These are phyloP conservation scores for Turnera subulata DNA, from an alignment of 345 rosid genomes.

Conservation along the genomic window DNA sequence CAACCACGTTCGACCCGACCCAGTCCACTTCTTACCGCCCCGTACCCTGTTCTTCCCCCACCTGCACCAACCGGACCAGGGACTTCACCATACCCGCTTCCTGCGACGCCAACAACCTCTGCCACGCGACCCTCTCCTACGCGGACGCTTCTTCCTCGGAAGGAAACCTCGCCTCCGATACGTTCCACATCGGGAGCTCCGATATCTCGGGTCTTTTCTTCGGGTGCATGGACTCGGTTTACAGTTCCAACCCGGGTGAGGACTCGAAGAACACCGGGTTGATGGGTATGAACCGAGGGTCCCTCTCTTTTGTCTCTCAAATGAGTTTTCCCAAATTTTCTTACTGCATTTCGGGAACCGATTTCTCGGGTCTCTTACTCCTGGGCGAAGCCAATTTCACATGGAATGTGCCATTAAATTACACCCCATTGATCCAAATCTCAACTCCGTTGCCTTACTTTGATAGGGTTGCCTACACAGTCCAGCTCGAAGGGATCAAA, in stretches of 20 bases:
- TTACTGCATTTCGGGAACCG: slow-evolving; percentile 74
- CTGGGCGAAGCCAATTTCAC: slow-evolving; percentile 79
- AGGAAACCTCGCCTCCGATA: slow-evolving; percentile 75
- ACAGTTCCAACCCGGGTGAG: slow-evolving; percentile 62
- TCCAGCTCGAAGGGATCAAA: slow-evolving; percentile 80
- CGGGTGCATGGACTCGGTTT: slow-evolving; percentile 85
- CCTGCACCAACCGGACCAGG: slow-evolving; percentile 56
- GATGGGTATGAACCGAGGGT: slow-evolving; percentile 92
- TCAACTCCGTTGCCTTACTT: slow-evolving; percentile 71
- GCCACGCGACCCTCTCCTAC: slow-evolving; percentile 76
- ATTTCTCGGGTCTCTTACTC: slow-evolving; percentile 64
- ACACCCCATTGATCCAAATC: slow-evolving; percentile 69
- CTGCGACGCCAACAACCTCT: slow-evolving; percentile 64
- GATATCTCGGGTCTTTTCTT: slow-evolving; percentile 46
- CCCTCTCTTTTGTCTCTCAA: slow-evolving; percentile 74
- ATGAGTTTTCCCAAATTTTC: slow-evolving; percentile 82
- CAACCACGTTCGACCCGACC: slow-evolving; percentile 49
- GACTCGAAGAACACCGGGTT: slow-evolving; percentile 68
- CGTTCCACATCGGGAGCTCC: slow-evolving; percentile 51
- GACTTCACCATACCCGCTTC: slow-evolving; percentile 83
- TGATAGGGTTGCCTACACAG: slow-evolving; percentile 87
- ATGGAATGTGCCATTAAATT: slow-evolving; percentile 51
- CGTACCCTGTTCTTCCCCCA: slow-evolving; percentile 62
- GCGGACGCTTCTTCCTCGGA: slow-evolving; percentile 87
- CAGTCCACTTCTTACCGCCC: slow-evolving; percentile 61